Evolutionary conservation across 805 yeast species (phyloP).

Genomic region (Candida michaelii): DNA sequence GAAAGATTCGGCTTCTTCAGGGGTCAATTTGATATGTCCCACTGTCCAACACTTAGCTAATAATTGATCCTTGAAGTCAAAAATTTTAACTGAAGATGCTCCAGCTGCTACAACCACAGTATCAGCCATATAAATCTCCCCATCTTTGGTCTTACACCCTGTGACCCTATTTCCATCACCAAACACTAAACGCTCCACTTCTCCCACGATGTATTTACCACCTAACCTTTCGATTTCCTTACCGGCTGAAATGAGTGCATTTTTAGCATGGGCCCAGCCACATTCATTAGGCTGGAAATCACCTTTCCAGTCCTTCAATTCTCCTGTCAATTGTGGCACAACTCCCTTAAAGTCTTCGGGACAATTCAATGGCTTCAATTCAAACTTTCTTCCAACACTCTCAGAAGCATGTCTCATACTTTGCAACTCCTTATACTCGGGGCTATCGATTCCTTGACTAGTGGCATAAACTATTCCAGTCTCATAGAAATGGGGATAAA

Average conservation of each 20-base stretch:
- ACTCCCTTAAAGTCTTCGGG: background rate
- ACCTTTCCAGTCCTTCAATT: conserved; percentile 9
- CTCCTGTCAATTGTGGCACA: conserved; percentile 7
- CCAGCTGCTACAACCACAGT: conserved; percentile 38
- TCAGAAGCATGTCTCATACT: background rate
- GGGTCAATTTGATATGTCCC: conserved; percentile 37
- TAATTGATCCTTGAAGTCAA: conserved; percentile 36
- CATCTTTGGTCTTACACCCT: conserved; percentile 29
- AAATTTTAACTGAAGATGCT: conserved; percentile 33
- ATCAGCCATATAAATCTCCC: conserved; percentile 22
- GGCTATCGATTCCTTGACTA: too few species aligned
- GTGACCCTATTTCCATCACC: conserved; percentile 1
- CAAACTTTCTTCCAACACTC: background rate
- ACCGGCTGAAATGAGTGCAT: conserved; percentile 15
- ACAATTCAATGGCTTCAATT: background rate
- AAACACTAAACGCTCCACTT: conserved; percentile 21
- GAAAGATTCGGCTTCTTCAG: conserved; percentile 28
- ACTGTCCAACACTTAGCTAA: conserved; percentile 43
- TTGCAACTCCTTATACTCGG: conserved; percentile 1
- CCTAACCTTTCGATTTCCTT: conserved; percentile 30
- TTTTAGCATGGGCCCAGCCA: conserved; percentile 10
- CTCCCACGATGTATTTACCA: conserved; percentile 27
- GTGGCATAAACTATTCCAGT: conserved; percentile 16
- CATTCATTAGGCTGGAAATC: conserved; percentile 4
- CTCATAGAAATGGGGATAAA: conserved; percentile 3